Conservation (phyloP, 352 stramenopile genomes). For the Phytophthora niederhauseri region DNA sequence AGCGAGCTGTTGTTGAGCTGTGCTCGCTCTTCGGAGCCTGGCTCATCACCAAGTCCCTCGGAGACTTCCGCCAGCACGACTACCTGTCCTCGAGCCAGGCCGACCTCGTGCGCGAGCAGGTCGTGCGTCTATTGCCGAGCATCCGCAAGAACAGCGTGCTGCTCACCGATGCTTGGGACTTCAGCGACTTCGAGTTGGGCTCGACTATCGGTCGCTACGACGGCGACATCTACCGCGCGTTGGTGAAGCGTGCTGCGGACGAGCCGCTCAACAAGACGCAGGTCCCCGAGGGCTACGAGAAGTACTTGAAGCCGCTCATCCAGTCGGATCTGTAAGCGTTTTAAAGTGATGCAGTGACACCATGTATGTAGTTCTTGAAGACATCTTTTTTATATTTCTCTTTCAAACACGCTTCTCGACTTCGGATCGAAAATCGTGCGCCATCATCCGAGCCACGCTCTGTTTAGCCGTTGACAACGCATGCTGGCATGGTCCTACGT, state of each 20-base stretch:
- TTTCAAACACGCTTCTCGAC: too few relatives aligned
- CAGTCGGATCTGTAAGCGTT: constrained; percentile 25
- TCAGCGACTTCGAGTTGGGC: constrained; percentile 71
- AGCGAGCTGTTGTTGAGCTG: constrained; percentile 35
- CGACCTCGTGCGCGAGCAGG: constrained; percentile 38
- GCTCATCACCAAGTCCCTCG: constrained; percentile 52
- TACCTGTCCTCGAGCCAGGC: constrained; percentile 58
- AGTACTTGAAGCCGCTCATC: constrained; percentile 45
- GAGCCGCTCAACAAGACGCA: constrained; percentile 58
- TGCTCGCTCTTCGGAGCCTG: constrained; percentile 55
- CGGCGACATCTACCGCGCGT: constrained; percentile 60
- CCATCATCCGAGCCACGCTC: too few relatives aligned
- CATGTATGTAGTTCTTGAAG: too few relatives aligned
- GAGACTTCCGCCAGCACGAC: constrained; percentile 62
- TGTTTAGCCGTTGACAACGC: too few relatives aligned
- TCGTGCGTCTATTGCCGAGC: constrained; percentile 40
- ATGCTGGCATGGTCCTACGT: too few relatives aligned
- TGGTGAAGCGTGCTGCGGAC: constrained; percentile 43
- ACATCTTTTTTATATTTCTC: too few relatives aligned
- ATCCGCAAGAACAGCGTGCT: constrained; percentile 56
- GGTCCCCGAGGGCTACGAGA: constrained; percentile 48
- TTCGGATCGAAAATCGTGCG: too few relatives aligned
- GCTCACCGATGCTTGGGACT: constrained; percentile 48
- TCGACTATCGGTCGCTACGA: constrained; percentile 61
- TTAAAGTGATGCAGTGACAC: not conserved